Conservation (phyloP, 2,329 filamentous ascomycete species). For the Sclerotinia sclerotiorum region DNA sequence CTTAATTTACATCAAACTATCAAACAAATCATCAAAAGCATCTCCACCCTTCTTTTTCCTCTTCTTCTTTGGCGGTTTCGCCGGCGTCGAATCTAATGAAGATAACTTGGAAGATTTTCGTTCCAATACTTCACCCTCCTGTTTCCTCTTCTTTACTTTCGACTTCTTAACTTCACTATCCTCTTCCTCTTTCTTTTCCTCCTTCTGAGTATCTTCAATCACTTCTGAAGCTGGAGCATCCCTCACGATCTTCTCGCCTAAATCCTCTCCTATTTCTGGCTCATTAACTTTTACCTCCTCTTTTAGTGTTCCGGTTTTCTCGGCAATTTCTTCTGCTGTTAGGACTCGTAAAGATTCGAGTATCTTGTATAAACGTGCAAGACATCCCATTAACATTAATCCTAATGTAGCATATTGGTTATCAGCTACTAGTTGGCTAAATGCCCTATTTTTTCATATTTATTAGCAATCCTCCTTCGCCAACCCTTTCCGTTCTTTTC, state of each 20-base stretch:
- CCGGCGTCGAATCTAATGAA: conserved; percentile 35
- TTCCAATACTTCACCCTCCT: conserved; percentile 18
- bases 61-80: conserved; percentile 52
- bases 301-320: not conserved
- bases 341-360: conserved; percentile 42
- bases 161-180: conserved; percentile 22
- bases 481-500: too few species aligned
- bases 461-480: conserved; percentile 30
- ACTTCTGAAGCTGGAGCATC: conserved; percentile 24
- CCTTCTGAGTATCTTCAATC: conserved; percentile 13
- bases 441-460: conserved; percentile 52
- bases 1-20: conserved; percentile 49
- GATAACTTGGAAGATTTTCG: conserved; percentile 3
- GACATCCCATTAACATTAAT: conserved; percentile 62
- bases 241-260: conserved; percentile 41
- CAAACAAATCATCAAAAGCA: conserved; percentile 73
- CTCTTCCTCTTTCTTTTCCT: not conserved
- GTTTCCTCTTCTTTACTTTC: conserved; percentile 35
- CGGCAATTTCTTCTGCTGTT: conserved; percentile 26
- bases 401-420: conserved; percentile 72
- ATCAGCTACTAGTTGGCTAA: conserved; percentile 69
- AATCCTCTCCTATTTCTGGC: conserved; percentile 26
- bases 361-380: conserved; percentile 58
- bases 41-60: conserved; percentile 61
- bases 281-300: conserved; percentile 11